These are phyloP conservation scores for Trichosanthes truncata DNA, from an alignment of 306 rosid genomes.

Conservation along the genomic window DNA sequence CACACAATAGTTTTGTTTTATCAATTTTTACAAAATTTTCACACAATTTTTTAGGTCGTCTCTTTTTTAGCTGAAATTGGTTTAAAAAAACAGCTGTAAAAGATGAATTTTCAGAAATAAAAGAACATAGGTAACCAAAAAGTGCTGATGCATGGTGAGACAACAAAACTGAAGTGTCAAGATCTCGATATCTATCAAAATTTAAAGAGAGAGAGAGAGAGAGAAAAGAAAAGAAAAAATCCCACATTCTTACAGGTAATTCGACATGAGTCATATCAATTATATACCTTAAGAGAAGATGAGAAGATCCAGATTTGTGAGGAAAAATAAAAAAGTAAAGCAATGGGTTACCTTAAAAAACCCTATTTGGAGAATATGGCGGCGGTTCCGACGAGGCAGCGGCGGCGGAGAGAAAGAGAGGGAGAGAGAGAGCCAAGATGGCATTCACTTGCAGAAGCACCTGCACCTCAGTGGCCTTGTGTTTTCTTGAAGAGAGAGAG, in stretches of 20 bases:
- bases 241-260: no score
- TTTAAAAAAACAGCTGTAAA: neutral
- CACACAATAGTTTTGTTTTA: neutral
- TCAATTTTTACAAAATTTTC: neutral
- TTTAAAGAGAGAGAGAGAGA: neutral
- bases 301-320: neutral
- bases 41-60: neutral
- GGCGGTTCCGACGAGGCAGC: neutral
- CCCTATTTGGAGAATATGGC: neutral
- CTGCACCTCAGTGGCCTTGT: neutral
- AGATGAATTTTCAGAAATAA: neutral
- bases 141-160: neutral
- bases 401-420: neutral
- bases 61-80: neutral
- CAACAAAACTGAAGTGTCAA: neutral
- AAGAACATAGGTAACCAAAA: neutral
- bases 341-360: neutral
- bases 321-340: neutral
- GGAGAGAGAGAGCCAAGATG: neutral
- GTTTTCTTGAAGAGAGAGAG: neutral
- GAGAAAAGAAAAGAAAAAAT: neutral
- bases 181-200: neutral
- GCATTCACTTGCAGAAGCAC: conserved; percentile 12
- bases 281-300: neutral
- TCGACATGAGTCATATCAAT: no score